Percentiles rank a stretch among this genome's conserved stretches.
These are phyloP conservation scores for Paramecium sonneborni DNA, from an alignment of 73 alveolate species.

Conservation along the genomic window DNA sequence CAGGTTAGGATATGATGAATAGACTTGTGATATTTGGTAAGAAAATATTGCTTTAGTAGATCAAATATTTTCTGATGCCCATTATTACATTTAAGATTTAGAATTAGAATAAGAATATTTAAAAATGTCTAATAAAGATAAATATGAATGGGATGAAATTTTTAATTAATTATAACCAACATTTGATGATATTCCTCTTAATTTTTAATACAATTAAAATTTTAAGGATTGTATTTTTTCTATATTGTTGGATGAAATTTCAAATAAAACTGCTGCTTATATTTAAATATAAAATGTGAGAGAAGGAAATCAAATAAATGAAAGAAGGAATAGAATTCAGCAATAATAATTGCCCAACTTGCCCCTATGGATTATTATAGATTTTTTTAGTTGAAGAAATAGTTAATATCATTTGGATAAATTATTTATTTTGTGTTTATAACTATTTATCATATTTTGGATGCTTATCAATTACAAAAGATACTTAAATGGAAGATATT, in stretches of 20 bases:
- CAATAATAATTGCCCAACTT: background rate
- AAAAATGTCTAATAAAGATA: background rate
- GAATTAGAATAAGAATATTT: background rate
- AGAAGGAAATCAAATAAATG: background rate
- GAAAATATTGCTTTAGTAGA: background rate
- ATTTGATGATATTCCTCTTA: background rate
- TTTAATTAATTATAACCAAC: background rate
- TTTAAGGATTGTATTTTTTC: background rate
- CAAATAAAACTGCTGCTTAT: background rate
- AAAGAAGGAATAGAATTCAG: background rate
- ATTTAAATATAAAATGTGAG: background rate
- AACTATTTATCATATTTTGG: background rate
- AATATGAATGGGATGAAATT: background rate
- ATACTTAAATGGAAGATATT: background rate
- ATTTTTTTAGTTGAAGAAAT: background rate
- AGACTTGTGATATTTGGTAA: background rate
- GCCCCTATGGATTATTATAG: background rate
- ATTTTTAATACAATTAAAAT: background rate
- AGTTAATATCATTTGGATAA: background rate
- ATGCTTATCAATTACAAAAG: background rate
- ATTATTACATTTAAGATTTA: background rate
- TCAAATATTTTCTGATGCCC: background rate
- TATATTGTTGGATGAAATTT: background rate
- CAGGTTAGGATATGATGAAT: background rate
- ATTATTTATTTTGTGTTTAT: background rate